Percentiles rank a stretch among this genome's conserved stretches.
These are phyloP conservation scores for Kregervanrija pseudodelftensis DNA, from an alignment of 805 yeast genomes.

Conservation along the genomic window DNA sequence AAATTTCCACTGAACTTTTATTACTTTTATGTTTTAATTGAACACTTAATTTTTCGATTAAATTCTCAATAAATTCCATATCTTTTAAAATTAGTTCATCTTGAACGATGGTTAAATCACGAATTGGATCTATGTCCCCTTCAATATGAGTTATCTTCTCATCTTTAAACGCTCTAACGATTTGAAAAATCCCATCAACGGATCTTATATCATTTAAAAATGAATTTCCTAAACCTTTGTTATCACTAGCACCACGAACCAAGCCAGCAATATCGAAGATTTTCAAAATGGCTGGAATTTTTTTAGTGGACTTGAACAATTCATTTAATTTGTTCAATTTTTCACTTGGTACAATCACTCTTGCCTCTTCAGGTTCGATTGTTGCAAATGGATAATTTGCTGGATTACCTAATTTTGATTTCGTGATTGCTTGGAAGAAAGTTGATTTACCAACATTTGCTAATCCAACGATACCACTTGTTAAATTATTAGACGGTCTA, in stretches of 20 bases:
- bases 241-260: slow-evolving; percentile 54
- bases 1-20: slow-evolving; percentile 60
- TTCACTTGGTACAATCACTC: slow-evolving; percentile 44
- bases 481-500: slow-evolving; percentile 28
- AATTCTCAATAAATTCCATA: slow-evolving; percentile 66
- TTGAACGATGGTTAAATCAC: slow-evolving; percentile 56
- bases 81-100: slow-evolving; percentile 63
- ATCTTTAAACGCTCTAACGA: slow-evolving; percentile 58
- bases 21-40: slow-evolving; percentile 70
- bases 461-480: slow-evolving; percentile 48
- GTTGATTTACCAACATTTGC: slow-evolving; percentile 65
- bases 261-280: slow-evolving; percentile 67
- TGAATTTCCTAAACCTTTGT: slow-evolving; percentile 71
- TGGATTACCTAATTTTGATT: slow-evolving; percentile 56
- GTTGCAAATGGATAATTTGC: slow-evolving; percentile 72
- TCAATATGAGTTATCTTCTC: slow-evolving; percentile 63
- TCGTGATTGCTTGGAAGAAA: slow-evolving; percentile 54
- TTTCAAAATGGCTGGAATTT: slow-evolving; percentile 48
- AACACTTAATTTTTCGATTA: slow-evolving; percentile 53
- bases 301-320: slow-evolving; percentile 42
- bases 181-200: slow-evolving; percentile 66
- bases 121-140: slow-evolving; percentile 53
- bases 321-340: slow-evolving; percentile 41
- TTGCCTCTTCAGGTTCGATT: slow-evolving; percentile 64
- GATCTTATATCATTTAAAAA: slow-evolving; percentile 62